Evolutionary conservation across 2,329 filamentous ascomycete genomes (phyloP), one percentile per base, ranked within the genome.

Genomic region (Triangularia setosa): DNA sequence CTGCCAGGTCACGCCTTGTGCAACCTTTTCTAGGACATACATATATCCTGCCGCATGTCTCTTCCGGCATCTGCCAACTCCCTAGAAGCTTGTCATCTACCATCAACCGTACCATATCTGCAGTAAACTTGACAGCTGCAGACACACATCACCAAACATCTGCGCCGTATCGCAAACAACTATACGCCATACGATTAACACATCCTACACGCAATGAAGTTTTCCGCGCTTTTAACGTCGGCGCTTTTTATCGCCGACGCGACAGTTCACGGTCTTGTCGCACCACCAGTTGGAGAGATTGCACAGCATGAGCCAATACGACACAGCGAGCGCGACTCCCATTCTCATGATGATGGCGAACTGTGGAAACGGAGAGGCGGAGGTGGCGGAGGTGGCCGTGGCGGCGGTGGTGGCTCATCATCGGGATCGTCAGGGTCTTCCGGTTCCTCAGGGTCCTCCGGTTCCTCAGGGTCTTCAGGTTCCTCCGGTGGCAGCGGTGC

Each of bases 341-440:
- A 56, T 5, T 23, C 67, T 40, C 23, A 64, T 65, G 58, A 63
- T 61, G 74, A 21, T 8, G 21, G 81, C 61, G 79, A 86, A 30
- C 74, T 88, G 23, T 87, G 80, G 78, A 87, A 86, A 78, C 81
- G 86, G 67, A 84, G 84, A 70, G 86, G 86, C 35, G 86, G 86
- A 57, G 86, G 85, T 6, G 84, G 83, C 8, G 76, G 82, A 11
- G 83, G 84, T 58, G 78, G 80, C 18, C 75, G 80, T 64, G 80
- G 63, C 14, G 81, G 83, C 56, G 76, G 79, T 12, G 75, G 79
- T 62, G 79, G 81, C 9, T 75, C 71, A 25, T 70, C 23, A 14
- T 33, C 48, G 18, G 58, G 63, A 21, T 55, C 60, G 58, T 64
- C 60, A 65, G 64, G 9, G 14, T 8, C 54, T 61, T 30, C 30